Base-by-base conservation (phyloP, 1,284 basidiomycete genomes). In the Trichosporon sp. region DNA sequence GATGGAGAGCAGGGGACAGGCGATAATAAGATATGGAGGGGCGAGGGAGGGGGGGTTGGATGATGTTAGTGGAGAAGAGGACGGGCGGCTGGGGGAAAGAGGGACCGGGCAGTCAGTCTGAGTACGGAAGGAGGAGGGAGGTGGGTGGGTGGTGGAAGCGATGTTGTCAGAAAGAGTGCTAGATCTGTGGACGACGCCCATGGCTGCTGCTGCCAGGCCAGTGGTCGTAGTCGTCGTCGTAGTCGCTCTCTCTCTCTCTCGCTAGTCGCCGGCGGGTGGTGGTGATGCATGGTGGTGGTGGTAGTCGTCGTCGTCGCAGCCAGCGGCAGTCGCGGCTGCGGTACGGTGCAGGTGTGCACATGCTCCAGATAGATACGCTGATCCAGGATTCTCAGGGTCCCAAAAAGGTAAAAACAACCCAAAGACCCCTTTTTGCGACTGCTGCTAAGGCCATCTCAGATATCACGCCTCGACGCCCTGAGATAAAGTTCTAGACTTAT, bases 311-410 rank as follows among this genome's bases (percentile, higher is more conserved):
- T 44, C 40, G 40, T 21, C 7, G 19, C 4, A n/a, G n/a, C n/a
- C n/a, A n/a, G n/a, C n/a, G n/a, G n/a, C n/a, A n/a, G n/a, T n/a
- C n/a, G n/a, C 37, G 40, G 7, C 14, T 19, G 27, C 9, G 49
- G 27, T 54, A 14, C 6, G 49, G 49, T 54, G 49, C 27, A 31
- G 27, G 49, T 29, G 49, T 54, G 49, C 49, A 54, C 49, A 54
- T 54, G 49, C 49, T 16, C 49, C 49, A 54, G 49, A 29, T 27
- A 31, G 25, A 31, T 4, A n/a, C 49, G 49, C 27, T 54, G 49
- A 54, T 54, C 46, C 49, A 54, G 49, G 49, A 54, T 13, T 29
- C 49, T 54, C 49, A 54, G 49, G 49, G 49, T 29, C 49, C 49
- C 16, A 25, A 29, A 54, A 54, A 54, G 49, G 49, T 29, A 54